Conservation (phyloP, 2,329 filamentous ascomycete species). For the Colletotrichum kahawae region DNA sequence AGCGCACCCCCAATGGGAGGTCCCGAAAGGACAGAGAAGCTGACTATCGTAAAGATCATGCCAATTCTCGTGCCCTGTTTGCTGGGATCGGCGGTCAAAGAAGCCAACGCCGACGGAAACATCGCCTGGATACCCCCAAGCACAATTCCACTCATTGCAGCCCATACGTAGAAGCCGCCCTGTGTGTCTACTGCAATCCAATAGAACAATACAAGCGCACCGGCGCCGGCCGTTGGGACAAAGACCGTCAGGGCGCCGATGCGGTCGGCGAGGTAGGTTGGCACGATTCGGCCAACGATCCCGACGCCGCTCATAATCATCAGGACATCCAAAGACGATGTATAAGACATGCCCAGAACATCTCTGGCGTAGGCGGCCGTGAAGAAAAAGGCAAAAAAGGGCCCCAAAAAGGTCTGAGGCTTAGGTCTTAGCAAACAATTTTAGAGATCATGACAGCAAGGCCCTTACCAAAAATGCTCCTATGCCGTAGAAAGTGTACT, state of each 20-base stretch:
- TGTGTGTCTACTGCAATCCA: slow-evolving; percentile 30
- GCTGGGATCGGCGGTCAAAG: slow-evolving; percentile 42
- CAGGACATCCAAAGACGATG: slow-evolving; percentile 47
- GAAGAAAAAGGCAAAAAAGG: slow-evolving; percentile 67
- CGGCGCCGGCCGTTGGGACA: slow-evolving; percentile 36
- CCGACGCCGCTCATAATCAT: slow-evolving; percentile 60
- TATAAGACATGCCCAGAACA: slow-evolving; percentile 33
- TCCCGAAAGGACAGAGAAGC: slow-evolving; percentile 47
- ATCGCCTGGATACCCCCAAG: slow-evolving; percentile 33
- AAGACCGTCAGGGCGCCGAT: slow-evolving; percentile 57
- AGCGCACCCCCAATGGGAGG: slow-evolving; percentile 39
- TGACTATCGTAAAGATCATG: slow-evolving; percentile 46
- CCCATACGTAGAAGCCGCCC: slow-evolving; percentile 30
- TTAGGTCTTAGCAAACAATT: neutral
- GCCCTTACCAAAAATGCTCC: slow-evolving; percentile 33
- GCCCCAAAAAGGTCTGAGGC: slow-evolving; percentile 49
- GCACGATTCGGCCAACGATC: slow-evolving; percentile 52
- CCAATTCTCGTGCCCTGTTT: slow-evolving; percentile 48
- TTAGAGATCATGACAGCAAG: rapidly evolving
- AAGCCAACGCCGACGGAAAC: slow-evolving; percentile 42
- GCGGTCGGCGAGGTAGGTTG: slow-evolving; percentile 51
- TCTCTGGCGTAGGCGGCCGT: slow-evolving; percentile 53
- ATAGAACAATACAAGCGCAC: slow-evolving; percentile 29
- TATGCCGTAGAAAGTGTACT: slow-evolving; percentile 46
- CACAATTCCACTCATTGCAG: slow-evolving; percentile 32